Evolutionary conservation across 1,284 basidiomycete genomes (phyloP).

Genomic region (Neotropicomus parvogracilis): DNA sequence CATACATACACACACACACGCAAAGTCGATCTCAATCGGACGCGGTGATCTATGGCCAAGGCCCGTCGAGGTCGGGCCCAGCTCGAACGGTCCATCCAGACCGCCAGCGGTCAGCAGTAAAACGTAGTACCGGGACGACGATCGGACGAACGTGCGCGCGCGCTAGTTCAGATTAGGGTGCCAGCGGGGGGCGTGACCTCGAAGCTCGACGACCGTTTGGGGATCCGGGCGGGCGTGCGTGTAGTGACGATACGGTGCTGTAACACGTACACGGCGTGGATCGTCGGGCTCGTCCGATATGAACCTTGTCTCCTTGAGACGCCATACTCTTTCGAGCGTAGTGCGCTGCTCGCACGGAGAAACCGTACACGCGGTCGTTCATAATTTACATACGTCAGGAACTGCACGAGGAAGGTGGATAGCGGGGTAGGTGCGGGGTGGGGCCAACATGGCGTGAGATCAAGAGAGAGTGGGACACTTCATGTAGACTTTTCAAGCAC

Average conservation of each 20-base stretch:
- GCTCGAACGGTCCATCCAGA: too few relatives aligned
- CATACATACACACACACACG: too few relatives aligned
- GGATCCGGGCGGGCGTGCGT: neutral
- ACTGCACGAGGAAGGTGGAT: neutral
- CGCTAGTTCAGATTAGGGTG: too few relatives aligned
- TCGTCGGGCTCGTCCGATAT: neutral
- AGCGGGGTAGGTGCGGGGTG: neutral
- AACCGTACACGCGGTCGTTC: neutral
- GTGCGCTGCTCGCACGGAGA: neutral
- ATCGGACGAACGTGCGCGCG: too few relatives aligned
- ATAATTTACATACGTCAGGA: too few relatives aligned
- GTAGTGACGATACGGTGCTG: neutral
- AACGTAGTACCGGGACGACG: too few relatives aligned
- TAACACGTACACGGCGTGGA: neutral
- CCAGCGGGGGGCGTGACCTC: too few relatives aligned
- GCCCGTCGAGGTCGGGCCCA: too few relatives aligned
- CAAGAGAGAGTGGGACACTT: neutral
- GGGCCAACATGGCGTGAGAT: conserved; percentile 7
- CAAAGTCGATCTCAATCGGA: too few relatives aligned
- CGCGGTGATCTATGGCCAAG: too few relatives aligned
- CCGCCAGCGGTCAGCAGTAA: too few relatives aligned
- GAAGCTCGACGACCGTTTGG: neutral
- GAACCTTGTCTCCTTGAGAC: neutral
- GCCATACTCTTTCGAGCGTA: neutral
- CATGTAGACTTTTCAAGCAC: conserved; percentile 3